A percentile compares a stretch with the other conserved stretches of the same genome.
Conservation (phyloP, 148 eudicot genomes). For the Euryodendron excelsum region DNA sequence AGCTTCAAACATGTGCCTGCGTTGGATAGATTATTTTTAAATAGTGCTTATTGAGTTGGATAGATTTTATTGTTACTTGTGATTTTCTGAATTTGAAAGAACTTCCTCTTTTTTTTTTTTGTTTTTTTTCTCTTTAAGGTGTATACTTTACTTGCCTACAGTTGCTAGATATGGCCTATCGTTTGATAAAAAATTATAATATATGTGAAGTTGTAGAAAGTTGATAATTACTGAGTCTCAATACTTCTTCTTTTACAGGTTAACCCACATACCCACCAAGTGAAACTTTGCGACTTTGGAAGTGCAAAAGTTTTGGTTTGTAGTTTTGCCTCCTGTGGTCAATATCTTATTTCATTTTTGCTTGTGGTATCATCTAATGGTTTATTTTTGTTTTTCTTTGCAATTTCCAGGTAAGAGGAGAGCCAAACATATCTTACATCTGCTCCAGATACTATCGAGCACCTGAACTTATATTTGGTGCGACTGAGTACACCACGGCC, state of each 20-base stretch:
- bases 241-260: constrained; percentile 40
- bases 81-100: not conserved
- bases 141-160: not conserved
- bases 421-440: constrained; percentile 88
- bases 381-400: not conserved
- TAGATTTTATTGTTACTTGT: not conserved
- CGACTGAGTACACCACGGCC: constrained; percentile 87
- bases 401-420: constrained; percentile 74
- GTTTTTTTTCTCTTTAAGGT: not conserved
- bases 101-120: not conserved
- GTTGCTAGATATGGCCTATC: no score
- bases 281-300: constrained; percentile 85
- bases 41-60: no score
- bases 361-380: not conserved
- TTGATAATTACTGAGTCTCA: not conserved
- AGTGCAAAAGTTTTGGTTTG: constrained; percentile 92
- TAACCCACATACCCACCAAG: constrained; percentile 83
- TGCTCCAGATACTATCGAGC: constrained; percentile 93
- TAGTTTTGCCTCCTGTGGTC: not conserved
- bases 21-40: no score
- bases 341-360: not conserved
- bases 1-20: no score
- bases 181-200: no score
- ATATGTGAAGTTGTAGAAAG: not conserved
- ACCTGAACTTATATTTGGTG: constrained; percentile 91